Percentiles rank a stretch among this genome's conserved stretches.
These are phyloP conservation scores for Triticum dicoccoides DNA, from an alignment of 176 grass and related monocot genomes.

Conservation along the genomic window DNA sequence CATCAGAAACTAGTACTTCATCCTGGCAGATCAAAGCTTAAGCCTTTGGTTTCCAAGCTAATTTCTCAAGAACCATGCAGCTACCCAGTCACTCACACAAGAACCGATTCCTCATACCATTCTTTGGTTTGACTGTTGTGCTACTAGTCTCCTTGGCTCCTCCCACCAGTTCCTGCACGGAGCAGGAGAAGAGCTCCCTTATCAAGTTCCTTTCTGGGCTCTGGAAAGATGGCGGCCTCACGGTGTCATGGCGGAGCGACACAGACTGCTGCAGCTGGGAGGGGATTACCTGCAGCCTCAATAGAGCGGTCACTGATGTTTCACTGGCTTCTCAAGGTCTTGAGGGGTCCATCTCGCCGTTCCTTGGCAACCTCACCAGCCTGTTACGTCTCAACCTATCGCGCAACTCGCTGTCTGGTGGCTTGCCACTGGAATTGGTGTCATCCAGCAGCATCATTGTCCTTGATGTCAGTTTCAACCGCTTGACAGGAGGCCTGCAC, in stretches of 20 bases:
- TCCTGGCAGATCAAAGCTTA: background rate
- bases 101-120: background rate
- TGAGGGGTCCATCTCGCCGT: constrained; percentile 24
- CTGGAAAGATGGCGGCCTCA: background rate
- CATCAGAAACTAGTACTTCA: background rate
- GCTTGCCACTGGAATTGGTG: background rate
- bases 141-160: background rate
- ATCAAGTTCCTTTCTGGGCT: constrained; percentile 25
- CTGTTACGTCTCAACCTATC: constrained; percentile 27
- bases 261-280: constrained; percentile 46
- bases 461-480: constrained; percentile 48
- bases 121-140: background rate
- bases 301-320: background rate
- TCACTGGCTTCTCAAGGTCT: constrained; percentile 17
- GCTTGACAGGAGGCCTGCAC: background rate
- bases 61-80: background rate
- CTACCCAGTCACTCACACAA: background rate
- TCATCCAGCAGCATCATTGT: constrained; percentile 13
- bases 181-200: constrained; percentile 30
- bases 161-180: background rate
- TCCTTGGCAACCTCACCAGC: constrained; percentile 18
- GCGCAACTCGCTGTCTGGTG: background rate
- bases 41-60: background rate
- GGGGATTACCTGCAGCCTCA: constrained; percentile 22
- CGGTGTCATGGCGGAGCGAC: background rate